Conservation (phyloP, 352 stramenopile genomes). For the Pythium phragmitis region DNA sequence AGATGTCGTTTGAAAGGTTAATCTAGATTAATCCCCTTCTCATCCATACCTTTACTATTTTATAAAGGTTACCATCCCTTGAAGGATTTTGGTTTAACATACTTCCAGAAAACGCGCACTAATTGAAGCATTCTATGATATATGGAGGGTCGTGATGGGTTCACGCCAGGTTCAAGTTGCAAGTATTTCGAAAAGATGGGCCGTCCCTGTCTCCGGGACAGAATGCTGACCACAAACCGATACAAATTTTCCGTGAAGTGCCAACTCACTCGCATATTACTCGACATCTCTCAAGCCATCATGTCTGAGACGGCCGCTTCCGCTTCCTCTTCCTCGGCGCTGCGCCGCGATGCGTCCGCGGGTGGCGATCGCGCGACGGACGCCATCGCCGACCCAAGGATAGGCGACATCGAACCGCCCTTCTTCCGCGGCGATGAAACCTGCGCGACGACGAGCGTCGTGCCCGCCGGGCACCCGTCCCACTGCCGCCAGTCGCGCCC, state of each 20-base stretch:
- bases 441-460: constrained; percentile 4
- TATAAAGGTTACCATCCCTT: not conserved
- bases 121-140: not conserved
- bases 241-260: not conserved
- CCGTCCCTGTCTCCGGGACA: not conserved
- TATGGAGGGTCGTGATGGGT: not conserved
- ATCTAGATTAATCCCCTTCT: not conserved
- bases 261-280: not conserved
- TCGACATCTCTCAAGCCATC: not conserved
- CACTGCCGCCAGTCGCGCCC: constrained; percentile 14
- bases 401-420: constrained; percentile 1
- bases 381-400: not conserved
- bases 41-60: not conserved
- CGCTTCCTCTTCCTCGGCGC: not conserved
- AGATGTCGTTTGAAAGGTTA: not conserved
- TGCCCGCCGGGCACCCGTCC: constrained; percentile 1
- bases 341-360: constrained; percentile 1
- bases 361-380: not conserved
- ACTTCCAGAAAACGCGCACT: not conserved
- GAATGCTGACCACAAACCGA: not conserved
- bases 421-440: constrained; percentile 14
- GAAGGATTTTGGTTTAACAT: not conserved
- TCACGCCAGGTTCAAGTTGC: constrained; percentile 4
- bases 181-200: not conserved
- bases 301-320: not conserved